phyloP scores from a whole-genome alignment of 2,329 filamentous ascomycete genomes.

The Chrysoporthe puriensis region DNA sequence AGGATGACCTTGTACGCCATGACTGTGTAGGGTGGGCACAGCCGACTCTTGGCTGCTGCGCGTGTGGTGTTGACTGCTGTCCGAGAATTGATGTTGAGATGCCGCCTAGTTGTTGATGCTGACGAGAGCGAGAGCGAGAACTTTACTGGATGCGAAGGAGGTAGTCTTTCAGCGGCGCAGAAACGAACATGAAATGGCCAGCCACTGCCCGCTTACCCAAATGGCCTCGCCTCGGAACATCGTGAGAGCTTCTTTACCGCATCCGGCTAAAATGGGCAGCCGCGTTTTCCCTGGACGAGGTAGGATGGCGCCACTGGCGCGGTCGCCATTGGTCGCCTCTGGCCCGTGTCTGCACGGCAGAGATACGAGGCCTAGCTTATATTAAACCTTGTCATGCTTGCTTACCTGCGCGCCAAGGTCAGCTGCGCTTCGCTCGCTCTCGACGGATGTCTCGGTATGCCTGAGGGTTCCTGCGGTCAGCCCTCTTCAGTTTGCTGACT shows the following conservation, averaged over 20 bases:
- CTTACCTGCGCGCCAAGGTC: too few species aligned
- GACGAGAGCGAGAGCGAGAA: background rate
- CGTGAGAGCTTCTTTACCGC: conserved; percentile 9
- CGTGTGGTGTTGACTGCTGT: background rate
- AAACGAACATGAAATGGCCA: background rate
- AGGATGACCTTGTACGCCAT: conserved; percentile 9
- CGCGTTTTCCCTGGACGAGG: background rate
- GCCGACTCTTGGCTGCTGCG: background rate
- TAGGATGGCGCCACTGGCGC: background rate
- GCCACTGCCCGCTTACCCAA: background rate
- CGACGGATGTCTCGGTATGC: too few species aligned
- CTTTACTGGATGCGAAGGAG: too few species aligned
- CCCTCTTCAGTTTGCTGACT: too few species aligned
- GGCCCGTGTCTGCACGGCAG: background rate
- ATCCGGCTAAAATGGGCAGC: conserved; percentile 2
- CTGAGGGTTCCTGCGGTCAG: too few species aligned
- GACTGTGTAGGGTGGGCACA: background rate
- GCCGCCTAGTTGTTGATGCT: background rate
- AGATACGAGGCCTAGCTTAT: background rate
- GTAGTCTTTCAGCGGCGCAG: background rate
- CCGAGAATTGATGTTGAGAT: background rate
- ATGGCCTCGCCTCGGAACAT: background rate
- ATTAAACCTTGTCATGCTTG: background rate
- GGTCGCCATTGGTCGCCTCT: background rate
- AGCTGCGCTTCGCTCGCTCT: too few species aligned